Base-by-base conservation (phyloP, 2,329 filamentous ascomycete species). In the Colletotrichum sp. region DNA sequence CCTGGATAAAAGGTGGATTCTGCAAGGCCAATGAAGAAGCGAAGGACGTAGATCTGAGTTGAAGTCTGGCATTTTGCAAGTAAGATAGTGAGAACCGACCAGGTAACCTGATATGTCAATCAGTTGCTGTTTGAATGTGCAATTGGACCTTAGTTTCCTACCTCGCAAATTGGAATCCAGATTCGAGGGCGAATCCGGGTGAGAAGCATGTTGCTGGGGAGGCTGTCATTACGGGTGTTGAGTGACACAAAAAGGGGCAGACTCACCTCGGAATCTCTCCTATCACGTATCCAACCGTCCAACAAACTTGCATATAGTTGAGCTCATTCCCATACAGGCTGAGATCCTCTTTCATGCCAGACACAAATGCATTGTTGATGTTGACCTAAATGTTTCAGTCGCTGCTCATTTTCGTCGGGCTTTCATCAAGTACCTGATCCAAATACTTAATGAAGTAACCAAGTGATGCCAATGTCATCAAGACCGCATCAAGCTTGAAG, bases 11-110 rank as follows among this genome's bases (percentile, higher is more conserved):
- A 85, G 5, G 82, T 80, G 13, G 82, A 82, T 77, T 86, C 85
- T n/a, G 83, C 84, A 8, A 88, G 79, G 3, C 86, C 86, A 60
- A 87, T 82, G 68, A 87, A 82, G 80, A 88, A 87, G 4, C 86
- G 83, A 28, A 88, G 78, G 5, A 81, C 84, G 70, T 87, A 87
- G 28, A 88, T 78, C 30, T 87, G 85, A 13, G 72, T 71, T 15
- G 68, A 61, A 5, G 62, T 32, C 13, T 55, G 16, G 36, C 67
- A 61, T 18, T 68, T 71, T 6, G 64, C 64, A 5, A 68, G 66
- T 13, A 70, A 18, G 15, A 70, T 62, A 3, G 71, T 75, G 4
- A 70, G 55, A 25, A 71, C 66, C 22, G 70, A 60, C 77, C 70
- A 77, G 27, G 74, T 66, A 13, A 80, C 78, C 76, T 75, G 1